These are phyloP conservation scores for Nymphaea thermarum DNA, from an alignment of 164 flowering plant species.

Conservation along the genomic window DNA sequence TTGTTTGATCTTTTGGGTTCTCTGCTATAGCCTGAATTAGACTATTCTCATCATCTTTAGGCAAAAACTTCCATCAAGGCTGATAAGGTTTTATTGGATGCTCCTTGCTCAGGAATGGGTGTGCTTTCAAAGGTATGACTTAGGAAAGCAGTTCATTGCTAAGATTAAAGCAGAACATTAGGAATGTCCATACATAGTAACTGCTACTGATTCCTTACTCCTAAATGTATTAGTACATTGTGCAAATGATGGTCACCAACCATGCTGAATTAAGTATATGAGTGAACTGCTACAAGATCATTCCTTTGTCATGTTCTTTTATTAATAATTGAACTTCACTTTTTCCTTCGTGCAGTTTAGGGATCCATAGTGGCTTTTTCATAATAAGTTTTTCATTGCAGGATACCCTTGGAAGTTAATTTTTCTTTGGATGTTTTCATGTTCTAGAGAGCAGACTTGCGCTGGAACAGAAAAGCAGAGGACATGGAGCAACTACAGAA, in stretches of 20 bases:
- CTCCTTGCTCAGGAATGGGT: slow-evolving; percentile 92
- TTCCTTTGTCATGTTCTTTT: not conserved
- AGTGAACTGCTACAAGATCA: too few species aligned
- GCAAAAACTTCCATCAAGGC: slow-evolving; percentile 25
- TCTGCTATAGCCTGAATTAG: too few species aligned
- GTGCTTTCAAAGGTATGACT: slow-evolving; percentile 79
- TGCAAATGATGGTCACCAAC: too few species aligned
- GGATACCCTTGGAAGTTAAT: not conserved
- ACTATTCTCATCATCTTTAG: slow-evolving; percentile 16
- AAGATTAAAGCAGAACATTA: too few species aligned
- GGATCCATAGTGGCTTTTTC: too few species aligned
- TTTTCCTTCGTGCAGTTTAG: too few species aligned
- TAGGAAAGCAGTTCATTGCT: not conserved
- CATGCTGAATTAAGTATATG: too few species aligned
- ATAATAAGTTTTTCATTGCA: too few species aligned
- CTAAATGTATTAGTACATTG: too few species aligned
- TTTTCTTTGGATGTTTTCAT: not conserved
- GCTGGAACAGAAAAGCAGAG: slow-evolving; percentile 79
- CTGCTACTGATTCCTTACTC: too few species aligned
- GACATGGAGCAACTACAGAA: slow-evolving; percentile 63
- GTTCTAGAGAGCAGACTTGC: slow-evolving; percentile 77
- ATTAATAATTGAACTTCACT: not conserved
- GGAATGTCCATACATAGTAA: too few species aligned
- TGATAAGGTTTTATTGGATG: slow-evolving; percentile 84
- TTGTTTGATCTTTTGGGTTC: too few species aligned